Evolutionary conservation across 352 stramenopile species (phyloP), one percentile per base, ranked within the genome.

Genomic region (Globisporangium solare): DNA sequence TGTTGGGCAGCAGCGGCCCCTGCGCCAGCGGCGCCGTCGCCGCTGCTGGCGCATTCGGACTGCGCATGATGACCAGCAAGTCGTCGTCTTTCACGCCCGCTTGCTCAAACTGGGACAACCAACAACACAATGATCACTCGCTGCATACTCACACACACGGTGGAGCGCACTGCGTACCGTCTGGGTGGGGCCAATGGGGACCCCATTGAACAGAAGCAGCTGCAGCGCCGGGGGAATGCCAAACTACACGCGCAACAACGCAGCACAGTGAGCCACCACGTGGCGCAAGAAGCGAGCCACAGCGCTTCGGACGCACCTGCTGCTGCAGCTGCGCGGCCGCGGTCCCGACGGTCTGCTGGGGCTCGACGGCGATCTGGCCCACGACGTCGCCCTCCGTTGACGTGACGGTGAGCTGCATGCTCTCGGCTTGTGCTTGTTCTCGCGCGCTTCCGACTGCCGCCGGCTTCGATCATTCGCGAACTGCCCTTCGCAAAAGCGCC

Each of bases 71-170:
- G 24, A 93, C 74, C 18, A 95, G 54, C 47, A 95, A 51, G 54
- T 93, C 83, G 42, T 92, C 64, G 12, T 86, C 65, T 47, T 83
- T 84, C 43, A 94, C 70, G 1, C 85, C 81, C 15, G 76, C 77
- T 27, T 75, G 71, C 39, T 84, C 74, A 50, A 94, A 90, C 83
- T 94, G 37, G 11, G 37, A 12, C 37, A 17, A 42, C n/a, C 12
- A 15, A 43, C 0, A 5, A 43, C n/a, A n/a, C 0, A 35, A 10
- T 1, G 27, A 10, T 35, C 7, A 10, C 0, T 35, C 27, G 7
- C 5, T 35, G 27, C 27, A 35, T 35, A 35, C 27, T 35, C 40
- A 8, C 22, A 35, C 21, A 17, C 37, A 3, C 17, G 8, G 46
- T 35, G 15, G 3, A 24, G 13, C 39, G 10, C 20, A 40, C 12